Base-by-base conservation (phyloP, 371 early-diverging fungal species). In the Rhizomucor pusillus region DNA sequence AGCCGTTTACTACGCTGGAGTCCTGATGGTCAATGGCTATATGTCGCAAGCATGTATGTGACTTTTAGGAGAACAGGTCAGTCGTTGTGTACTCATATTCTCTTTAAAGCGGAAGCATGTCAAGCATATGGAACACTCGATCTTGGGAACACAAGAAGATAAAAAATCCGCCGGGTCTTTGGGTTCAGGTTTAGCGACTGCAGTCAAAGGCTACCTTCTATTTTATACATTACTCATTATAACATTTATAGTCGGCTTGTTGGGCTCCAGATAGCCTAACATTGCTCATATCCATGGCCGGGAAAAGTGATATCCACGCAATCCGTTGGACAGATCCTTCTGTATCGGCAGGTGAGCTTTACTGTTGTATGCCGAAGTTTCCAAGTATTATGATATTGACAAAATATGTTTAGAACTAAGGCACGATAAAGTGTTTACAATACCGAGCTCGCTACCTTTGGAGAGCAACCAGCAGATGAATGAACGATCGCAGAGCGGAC, bases 81-180 rank as follows among this genome's bases (percentile, higher is more conserved):
- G 34, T 18, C 37, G 10, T 22, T 18, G 12, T 23, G 23, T 43
- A 33, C 10, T 23, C 11, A 6, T 19, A 16, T 2, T 5, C 22
- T 29, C 0, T 6, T 25, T 41, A 14, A 47, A 67, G 76, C 2
- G 43, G 53, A n/a, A 63, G 67, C 10, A 47, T 44, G 24, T 67
- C 71, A 19, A 70, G 75, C 20, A 49, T 78, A 41, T 78, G 78
- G 78, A 57, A 74, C 45, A 78, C 73, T 11, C 44, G 54, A 36
- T 52, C 52, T n/a, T 78, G 77, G 77, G 47, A 59, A 29, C 60
- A 50, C 5, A 61, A 50, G 23, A 56, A 63, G 5, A 44, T 73
- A 10, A 48, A 36, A 4, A 71, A 71, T 43, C 71, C 77, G 39
- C 60, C 77, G 18, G 77, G 77, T 29, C 50, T 73, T 23, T 71